These are phyloP conservation scores for Pichia kudriavzevii DNA, from an alignment of 1,139 yeast genomes.

Conservation along the genomic window DNA sequence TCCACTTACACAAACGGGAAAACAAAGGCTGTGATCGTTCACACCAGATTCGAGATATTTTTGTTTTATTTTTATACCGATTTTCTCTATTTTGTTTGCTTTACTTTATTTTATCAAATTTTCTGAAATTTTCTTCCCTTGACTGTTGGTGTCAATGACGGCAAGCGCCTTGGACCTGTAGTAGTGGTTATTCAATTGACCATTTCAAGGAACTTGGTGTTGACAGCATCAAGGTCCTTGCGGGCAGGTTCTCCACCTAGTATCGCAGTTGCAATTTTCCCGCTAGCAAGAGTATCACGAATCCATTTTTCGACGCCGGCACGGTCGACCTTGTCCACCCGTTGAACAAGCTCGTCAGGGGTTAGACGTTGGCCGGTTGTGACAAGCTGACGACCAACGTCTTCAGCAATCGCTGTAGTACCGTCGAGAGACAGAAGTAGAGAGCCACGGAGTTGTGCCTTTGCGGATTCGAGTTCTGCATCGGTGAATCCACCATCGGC, in stretches of 20 bases:
- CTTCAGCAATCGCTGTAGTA: conserved; percentile 94
- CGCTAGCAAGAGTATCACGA: conserved; percentile 65
- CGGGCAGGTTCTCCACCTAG: conserved; percentile 65
- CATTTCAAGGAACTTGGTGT: too few species aligned
- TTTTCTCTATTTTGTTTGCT: too few species aligned
- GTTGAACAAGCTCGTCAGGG: conserved; percentile 85
- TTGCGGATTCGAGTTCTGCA: conserved; percentile 88
- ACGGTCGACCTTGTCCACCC: conserved; percentile 71
- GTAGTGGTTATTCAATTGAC: too few species aligned
- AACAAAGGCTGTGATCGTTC: too few species aligned
- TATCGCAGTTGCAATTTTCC: conserved; percentile 85
- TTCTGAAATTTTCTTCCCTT: too few species aligned
- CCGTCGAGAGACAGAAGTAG: conserved; percentile 85
- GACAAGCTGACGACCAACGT: conserved; percentile 92
- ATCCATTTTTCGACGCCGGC: conserved; percentile 87
- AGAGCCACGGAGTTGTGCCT: conserved; percentile 91
- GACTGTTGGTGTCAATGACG: too few species aligned
- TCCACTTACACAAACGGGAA: too few species aligned
- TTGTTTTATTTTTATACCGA: too few species aligned
- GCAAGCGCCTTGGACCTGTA: too few species aligned
- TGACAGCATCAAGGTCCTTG: conserved; percentile 2
- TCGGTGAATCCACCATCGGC: conserved; percentile 68
- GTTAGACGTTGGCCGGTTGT: conserved; percentile 87
- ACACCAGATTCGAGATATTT: too few species aligned
- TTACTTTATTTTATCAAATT: too few species aligned